A percentile compares a stretch with the other conserved stretches of the same genome.
phyloP scores from a whole-genome alignment of 139 green algal species.

The Chlamydomonas schloesseri region DNA sequence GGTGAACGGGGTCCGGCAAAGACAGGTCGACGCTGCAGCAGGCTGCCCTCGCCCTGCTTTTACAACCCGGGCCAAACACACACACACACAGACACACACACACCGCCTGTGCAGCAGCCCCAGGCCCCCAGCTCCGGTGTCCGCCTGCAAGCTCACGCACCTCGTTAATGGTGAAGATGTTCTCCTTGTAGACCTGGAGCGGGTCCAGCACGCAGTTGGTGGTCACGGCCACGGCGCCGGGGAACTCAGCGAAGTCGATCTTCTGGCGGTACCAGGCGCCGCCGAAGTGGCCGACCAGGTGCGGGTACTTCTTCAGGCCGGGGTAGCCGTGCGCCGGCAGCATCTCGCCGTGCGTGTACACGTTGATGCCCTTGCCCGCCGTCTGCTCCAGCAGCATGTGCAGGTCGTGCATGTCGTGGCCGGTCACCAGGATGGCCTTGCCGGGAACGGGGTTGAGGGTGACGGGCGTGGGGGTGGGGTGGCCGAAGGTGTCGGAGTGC shows the following conservation, averaged over 20 bases:
- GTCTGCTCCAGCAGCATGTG: constrained; percentile 76
- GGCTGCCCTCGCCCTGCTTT: not conserved
- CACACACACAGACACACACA: too few relatives aligned
- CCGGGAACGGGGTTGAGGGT: constrained; percentile 65
- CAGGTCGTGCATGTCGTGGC: constrained; percentile 86
- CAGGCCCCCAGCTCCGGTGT: too few relatives aligned
- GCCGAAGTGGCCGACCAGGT: constrained; percentile 74
- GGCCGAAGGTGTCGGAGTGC: constrained; percentile 72
- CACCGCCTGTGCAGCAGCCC: too few relatives aligned
- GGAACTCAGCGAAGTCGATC: constrained; percentile 74
- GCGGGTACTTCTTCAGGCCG: constrained; percentile 65
- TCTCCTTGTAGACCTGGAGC: constrained; percentile 58
- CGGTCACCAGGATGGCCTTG: constrained; percentile 81
- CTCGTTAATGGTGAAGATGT: constrained; percentile 81
- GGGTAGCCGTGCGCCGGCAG: constrained; percentile 82
- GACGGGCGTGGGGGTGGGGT: constrained; percentile 70
- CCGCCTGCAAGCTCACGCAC: constrained; percentile 14
- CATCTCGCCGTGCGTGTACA: constrained; percentile 86
- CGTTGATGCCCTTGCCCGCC: constrained; percentile 77
- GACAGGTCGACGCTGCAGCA: too few relatives aligned
- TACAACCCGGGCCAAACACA: too few relatives aligned
- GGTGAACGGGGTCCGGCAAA: too few relatives aligned
- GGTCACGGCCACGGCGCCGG: constrained; percentile 75
- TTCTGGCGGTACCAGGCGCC: constrained; percentile 79
- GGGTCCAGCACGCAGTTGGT: constrained; percentile 87